These are phyloP conservation scores for Neurospora sp. DNA, from an alignment of 495 filamentous ascomycete species.

Conservation along the genomic window DNA sequence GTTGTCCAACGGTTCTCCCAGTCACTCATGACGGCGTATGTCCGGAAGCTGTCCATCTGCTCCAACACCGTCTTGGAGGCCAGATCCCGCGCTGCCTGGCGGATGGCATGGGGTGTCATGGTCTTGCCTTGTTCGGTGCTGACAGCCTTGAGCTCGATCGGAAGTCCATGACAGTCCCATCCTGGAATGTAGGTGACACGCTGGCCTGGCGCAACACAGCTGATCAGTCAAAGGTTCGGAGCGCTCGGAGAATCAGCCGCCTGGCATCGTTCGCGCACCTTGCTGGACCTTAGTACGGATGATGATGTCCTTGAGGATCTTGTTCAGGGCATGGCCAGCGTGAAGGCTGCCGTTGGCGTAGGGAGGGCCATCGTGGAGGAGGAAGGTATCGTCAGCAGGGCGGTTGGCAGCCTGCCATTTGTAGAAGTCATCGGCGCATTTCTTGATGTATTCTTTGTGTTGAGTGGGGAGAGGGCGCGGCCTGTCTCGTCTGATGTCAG, in stretches of 20 bases:
- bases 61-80: slow-evolving; percentile 62
- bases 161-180: slow-evolving; percentile 97
- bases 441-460: slow-evolving; percentile 52
- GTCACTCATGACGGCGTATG: slow-evolving; percentile 86
- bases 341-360: slow-evolving; percentile 95
- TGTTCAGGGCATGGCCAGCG: slow-evolving; percentile 96
- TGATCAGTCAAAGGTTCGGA: not conserved
- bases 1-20: slow-evolving; percentile 91
- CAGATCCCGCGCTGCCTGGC: slow-evolving; percentile 62
- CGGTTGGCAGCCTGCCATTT: slow-evolving; percentile 62
- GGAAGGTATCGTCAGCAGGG: slow-evolving; percentile 51
- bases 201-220: slow-evolving; percentile 28
- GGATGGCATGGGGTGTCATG: slow-evolving; percentile 38
- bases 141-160: slow-evolving; percentile 96
- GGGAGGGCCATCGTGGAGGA: slow-evolving; percentile 91
- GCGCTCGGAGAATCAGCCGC: not conserved
- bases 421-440: slow-evolving; percentile 84
- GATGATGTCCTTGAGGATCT: slow-evolving; percentile 92
- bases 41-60: slow-evolving; percentile 73
- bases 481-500: slow-evolving; percentile 12
- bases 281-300: slow-evolving; percentile 66
- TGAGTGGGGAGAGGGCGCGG: slow-evolving; percentile 37
- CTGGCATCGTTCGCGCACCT: slow-evolving; percentile 33
- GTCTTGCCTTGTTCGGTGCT: slow-evolving; percentile 33
- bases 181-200: slow-evolving; percentile 81